Evolutionary conservation across 2,329 filamentous ascomycete species (phyloP).

Genomic region (Fusarium sarcochroum): DNA sequence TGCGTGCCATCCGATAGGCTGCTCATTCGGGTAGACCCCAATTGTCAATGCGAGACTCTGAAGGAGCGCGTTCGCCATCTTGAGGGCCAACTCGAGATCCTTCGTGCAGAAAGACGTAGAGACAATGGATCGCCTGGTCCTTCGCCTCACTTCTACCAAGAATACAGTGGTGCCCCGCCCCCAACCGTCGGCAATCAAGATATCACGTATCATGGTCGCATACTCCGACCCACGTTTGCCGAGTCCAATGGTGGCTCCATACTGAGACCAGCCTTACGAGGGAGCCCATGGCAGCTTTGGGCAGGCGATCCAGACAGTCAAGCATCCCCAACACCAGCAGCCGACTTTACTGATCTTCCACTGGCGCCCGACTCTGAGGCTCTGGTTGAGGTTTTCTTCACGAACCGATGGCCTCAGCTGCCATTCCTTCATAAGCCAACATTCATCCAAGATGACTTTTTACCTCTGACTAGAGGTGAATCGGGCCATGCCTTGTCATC

Average conservation of each 20-base stretch:
- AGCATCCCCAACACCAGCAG: background rate
- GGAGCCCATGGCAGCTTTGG: constrained; percentile 1
- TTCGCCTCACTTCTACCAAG: background rate
- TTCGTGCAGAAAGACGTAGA: background rate
- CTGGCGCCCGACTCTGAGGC: background rate
- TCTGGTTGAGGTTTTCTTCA: background rate
- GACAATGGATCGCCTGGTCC: background rate
- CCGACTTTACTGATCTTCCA: background rate
- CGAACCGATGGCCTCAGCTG: background rate
- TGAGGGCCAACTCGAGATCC: background rate
- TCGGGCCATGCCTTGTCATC: background rate
- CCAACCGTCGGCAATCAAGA: background rate
- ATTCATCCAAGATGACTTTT: background rate
- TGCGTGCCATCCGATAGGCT: background rate
- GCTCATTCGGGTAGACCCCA: background rate
- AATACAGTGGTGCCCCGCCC: no score
- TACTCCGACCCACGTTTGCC: background rate
- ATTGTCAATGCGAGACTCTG: background rate
- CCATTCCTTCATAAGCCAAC: background rate
- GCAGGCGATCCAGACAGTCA: background rate
- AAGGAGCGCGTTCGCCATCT: background rate
- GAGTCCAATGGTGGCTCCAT: background rate
- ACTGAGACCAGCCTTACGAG: background rate
- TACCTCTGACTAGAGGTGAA: background rate
- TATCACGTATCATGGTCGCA: background rate